phyloP scores from a whole-genome alignment of 2,329 filamentous ascomycete genomes.

The Fusarium drepaniforme region DNA sequence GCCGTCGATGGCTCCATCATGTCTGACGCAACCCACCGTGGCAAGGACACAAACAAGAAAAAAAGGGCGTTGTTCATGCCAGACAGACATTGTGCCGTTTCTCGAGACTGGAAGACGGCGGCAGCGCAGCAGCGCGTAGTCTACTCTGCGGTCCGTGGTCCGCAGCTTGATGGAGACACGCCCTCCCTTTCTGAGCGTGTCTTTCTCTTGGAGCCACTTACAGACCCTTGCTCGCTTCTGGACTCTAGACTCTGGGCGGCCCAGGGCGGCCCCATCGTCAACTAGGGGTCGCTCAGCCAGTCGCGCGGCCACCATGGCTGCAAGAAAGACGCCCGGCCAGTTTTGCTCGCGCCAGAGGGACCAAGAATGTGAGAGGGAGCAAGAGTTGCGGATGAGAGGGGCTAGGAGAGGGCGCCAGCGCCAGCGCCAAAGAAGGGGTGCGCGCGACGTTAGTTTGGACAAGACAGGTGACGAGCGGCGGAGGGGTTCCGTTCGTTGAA shows the following conservation, averaged over 20 bases:
- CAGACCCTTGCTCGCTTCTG: slow-evolving; percentile 25
- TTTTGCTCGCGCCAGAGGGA: slow-evolving; percentile 28
- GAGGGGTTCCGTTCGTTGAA: slow-evolving; percentile 27
- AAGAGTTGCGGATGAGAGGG: slow-evolving; percentile 6
- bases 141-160: slow-evolving; percentile 22
- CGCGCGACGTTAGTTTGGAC: slow-evolving; percentile 7
- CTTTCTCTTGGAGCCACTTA: slow-evolving; percentile 3
- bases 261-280: slow-evolving; percentile 28
- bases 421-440: slow-evolving; percentile 22
- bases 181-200: slow-evolving; percentile 2
- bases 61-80: slow-evolving; percentile 1
- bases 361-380: slow-evolving; percentile 23
- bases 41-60: slow-evolving; percentile 1
- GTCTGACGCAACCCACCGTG: slow-evolving; percentile 9
- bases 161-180: slow-evolving; percentile 22
- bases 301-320: slow-evolving; percentile 26
- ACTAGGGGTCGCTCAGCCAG: slow-evolving; percentile 28
- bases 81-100: slow-evolving; percentile 17
- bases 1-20: neutral
- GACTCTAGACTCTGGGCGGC: slow-evolving; percentile 31
- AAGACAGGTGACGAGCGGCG: slow-evolving; percentile 8
- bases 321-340: slow-evolving; percentile 31
- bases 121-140: slow-evolving; percentile 24
- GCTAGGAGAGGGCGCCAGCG: slow-evolving; percentile 18
- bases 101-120: slow-evolving; percentile 31